Conservation (phyloP, 1,139 yeast genomes). For the Candida freyschussii region DNA sequence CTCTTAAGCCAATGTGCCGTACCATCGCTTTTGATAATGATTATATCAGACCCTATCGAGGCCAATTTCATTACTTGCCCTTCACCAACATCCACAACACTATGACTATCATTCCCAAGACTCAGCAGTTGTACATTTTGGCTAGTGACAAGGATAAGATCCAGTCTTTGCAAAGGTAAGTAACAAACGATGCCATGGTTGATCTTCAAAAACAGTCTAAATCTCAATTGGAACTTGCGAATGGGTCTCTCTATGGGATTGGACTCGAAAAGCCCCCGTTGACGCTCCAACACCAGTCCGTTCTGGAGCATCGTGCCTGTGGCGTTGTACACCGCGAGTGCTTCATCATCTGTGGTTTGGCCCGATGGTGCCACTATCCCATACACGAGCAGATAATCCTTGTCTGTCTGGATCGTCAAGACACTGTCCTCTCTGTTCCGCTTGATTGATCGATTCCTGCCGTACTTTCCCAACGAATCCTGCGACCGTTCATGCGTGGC, state of each 20-base stretch:
- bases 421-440: conserved; percentile 12
- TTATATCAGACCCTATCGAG: background rate
- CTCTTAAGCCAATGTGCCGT: conserved; percentile 1
- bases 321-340: conserved; percentile 35
- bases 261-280: conserved; percentile 27
- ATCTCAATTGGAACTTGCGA: conserved; percentile 32
- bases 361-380: conserved; percentile 20
- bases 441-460: conserved; percentile 28
- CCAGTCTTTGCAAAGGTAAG: conserved; percentile 28
- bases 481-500: conserved; percentile 32
- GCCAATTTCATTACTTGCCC: conserved; percentile 3
- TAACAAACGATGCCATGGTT: conserved; percentile 36
- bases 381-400: conserved; percentile 31
- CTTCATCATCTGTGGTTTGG: conserved; percentile 31
- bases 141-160: conserved; percentile 33
- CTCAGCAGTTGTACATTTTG: conserved; percentile 39
- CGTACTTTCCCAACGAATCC: conserved; percentile 32
- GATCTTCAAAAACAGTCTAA: conserved; percentile 41
- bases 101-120: conserved; percentile 29
- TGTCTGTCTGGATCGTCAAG: conserved; percentile 30
- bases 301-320: conserved; percentile 41
- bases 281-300: conserved; percentile 37
- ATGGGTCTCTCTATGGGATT: conserved; percentile 29
- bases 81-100: conserved; percentile 25
- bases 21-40: conserved; percentile 5